Base-by-base conservation (phyloP, 805 yeast species). In the Ogataea philodendri region DNA sequence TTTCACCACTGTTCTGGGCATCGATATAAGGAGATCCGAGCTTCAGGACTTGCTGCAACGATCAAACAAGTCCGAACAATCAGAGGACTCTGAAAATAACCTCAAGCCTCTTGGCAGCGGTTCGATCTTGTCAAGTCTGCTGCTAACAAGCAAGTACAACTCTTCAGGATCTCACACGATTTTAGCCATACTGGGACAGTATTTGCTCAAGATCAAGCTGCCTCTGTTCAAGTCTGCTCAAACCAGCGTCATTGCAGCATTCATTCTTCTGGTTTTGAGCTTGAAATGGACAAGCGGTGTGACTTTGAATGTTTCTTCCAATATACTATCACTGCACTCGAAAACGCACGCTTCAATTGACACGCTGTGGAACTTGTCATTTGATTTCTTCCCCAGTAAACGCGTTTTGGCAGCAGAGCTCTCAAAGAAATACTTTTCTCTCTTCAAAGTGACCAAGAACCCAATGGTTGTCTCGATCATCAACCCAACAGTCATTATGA, bases 11-110 rank as follows among this genome's bases (percentile, higher is more conserved):
- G 75, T 84, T 1, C 60, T 84, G 19, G 69, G 81, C 11, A 72
- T 85, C 23, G 95, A 86, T 59, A 60, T 79, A 19, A 70, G 79
- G 30, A 67, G 86, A 35, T 55, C 72, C 17, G 89, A 81, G 46
- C 65, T 81, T 11, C 72, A 72, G 10, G 86, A 79, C 41, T 53
- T 78, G 9, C 52, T 74, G 30, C 66, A 53, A 37, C 32, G 45
- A 15, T 38, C 51, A 5, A 30, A 35, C 26, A 42, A 42, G 11
- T 47, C 37, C 24, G 51, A 46, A 21, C 30, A 34, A n/a, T n/a
- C 29, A n/a, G 24, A 33, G 8, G 17, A 26, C 11, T 31, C 32
- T 16, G 17, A 25, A 4, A 26, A 11, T 15, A 30, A 26, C 8
- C 26, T 48, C 28, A 44, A 44, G 26, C 44, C 52, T 2, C 33